A percentile compares a stretch with the other conserved stretches of the same genome.
Evolutionary conservation across 768 basidiomycete genomes (phyloP).

Genomic region (Suillus hirtellus): DNA sequence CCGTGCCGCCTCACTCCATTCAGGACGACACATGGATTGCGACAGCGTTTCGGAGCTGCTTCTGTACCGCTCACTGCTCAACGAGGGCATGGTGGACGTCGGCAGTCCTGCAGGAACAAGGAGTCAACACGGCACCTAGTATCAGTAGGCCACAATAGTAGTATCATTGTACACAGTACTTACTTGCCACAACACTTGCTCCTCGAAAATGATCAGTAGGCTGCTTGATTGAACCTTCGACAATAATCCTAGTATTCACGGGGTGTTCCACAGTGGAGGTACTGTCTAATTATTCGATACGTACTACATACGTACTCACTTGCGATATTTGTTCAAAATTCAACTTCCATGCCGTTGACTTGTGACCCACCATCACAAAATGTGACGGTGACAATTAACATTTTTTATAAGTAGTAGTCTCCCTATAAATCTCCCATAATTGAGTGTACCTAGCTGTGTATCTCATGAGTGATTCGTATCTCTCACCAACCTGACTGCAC

Average conservation of each 20-base stretch:
- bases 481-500: background rate
- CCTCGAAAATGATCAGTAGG: background rate
- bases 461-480: background rate
- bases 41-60: background rate
- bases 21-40: background rate
- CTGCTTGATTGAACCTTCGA: background rate
- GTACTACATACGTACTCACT: too few relatives aligned
- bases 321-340: too few relatives aligned
- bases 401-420: background rate
- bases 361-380: background rate
- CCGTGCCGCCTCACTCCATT: background rate
- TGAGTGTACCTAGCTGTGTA: background rate
- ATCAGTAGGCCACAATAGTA: too few relatives aligned
- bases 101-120: background rate
- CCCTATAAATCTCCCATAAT: constrained; percentile 8
- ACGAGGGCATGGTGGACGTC: background rate
- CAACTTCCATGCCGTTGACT: too few relatives aligned
- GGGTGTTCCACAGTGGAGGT: too few relatives aligned
- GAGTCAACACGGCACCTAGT: background rate
- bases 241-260: background rate
- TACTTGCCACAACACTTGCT: background rate
- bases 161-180: background rate
- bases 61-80: background rate
- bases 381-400: background rate
- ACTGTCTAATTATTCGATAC: too few relatives aligned